Percentiles rank a stretch among this genome's conserved stretches.
phyloP scores from a whole-genome alignment of 371 early-diverging fungal species.

The Mortierella sp. region DNA sequence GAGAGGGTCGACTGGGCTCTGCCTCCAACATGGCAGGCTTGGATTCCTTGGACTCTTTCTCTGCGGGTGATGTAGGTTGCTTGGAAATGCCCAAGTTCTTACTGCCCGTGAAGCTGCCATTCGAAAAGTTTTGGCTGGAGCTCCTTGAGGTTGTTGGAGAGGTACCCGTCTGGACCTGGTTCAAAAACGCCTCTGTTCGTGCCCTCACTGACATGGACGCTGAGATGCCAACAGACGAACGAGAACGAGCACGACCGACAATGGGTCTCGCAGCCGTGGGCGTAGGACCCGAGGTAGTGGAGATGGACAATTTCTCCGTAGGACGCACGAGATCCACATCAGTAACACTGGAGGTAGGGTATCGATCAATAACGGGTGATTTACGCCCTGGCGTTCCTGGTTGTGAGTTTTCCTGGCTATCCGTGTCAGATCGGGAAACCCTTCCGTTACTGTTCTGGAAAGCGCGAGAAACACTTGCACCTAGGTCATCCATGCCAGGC shows the following conservation, averaged over 20 bases:
- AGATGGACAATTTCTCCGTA: conserved; percentile 7
- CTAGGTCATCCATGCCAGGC: conserved; percentile 4
- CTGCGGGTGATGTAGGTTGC: conserved; percentile 4
- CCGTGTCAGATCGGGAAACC: neutral
- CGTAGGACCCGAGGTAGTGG: neutral
- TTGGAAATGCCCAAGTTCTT: conserved; percentile 6
- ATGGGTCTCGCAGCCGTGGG: conserved; percentile 8
- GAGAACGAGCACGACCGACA: conserved; percentile 27
- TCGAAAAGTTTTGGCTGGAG: conserved; percentile 2
- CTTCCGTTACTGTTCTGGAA: neutral
- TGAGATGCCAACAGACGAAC: conserved; percentile 22
- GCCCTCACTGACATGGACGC: conserved; percentile 27
- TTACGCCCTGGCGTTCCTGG: conserved; percentile 16
- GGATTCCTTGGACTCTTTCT: neutral
- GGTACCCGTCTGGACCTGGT: conserved; percentile 17
- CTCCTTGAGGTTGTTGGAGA: conserved; percentile 16
- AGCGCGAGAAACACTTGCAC: conserved; percentile 1
- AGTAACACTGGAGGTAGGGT: conserved; percentile 6
- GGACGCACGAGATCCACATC: conserved; percentile 15
- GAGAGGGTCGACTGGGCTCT: conserved; percentile 23
- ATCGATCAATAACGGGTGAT: conserved; percentile 7
- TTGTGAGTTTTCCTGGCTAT: conserved; percentile 1
- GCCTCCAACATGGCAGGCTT: conserved; percentile 8
- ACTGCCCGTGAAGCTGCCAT: conserved; percentile 1
- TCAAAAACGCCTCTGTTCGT: conserved; percentile 40